Evolutionary conservation across 2,329 filamentous ascomycete genomes (phyloP).

Genomic region (Nemania abortiva): DNA sequence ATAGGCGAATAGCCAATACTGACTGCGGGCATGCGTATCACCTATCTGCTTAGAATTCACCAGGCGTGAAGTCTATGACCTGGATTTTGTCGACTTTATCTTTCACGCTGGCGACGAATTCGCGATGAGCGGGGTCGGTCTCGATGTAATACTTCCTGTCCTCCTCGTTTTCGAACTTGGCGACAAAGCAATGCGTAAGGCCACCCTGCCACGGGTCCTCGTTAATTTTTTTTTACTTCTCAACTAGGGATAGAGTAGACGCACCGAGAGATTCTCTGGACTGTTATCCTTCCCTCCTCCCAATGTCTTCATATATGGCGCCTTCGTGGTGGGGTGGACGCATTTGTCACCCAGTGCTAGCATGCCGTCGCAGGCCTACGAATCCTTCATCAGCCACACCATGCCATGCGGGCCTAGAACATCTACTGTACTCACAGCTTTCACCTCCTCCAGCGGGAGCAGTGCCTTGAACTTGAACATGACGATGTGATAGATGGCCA

Average conservation of each 20-base stretch:
- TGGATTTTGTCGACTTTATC: conserved; percentile 63
- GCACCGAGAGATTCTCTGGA: conserved; percentile 70
- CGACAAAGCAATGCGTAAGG: conserved; percentile 74
- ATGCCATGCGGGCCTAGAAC: not conserved
- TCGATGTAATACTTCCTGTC: conserved; percentile 76
- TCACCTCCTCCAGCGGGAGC: conserved; percentile 47
- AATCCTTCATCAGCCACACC: conserved; percentile 23
- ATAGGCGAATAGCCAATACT: too few species aligned
- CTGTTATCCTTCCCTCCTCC: conserved; percentile 72
- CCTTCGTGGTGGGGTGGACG: conserved; percentile 67
- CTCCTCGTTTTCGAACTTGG: conserved; percentile 71
- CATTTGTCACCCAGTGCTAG: conserved; percentile 68
- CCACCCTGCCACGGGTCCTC: conserved; percentile 59
- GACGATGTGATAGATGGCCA: conserved; percentile 50
- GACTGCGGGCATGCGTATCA: not conserved
- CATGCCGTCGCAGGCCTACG: conserved; percentile 50
- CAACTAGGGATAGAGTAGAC: not conserved
- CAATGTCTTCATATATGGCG: conserved; percentile 69
- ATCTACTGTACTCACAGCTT: conserved; percentile 45
- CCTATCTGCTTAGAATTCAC: conserved; percentile 43
- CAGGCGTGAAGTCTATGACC: conserved; percentile 69
- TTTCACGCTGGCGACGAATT: conserved; percentile 64
- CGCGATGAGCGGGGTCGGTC: conserved; percentile 71
- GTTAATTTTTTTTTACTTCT: not conserved
- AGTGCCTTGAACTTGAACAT: conserved; percentile 48